Conservation (phyloP, 2,329 filamentous ascomycete species). For the Pseudogymnoascus sp. region DNA sequence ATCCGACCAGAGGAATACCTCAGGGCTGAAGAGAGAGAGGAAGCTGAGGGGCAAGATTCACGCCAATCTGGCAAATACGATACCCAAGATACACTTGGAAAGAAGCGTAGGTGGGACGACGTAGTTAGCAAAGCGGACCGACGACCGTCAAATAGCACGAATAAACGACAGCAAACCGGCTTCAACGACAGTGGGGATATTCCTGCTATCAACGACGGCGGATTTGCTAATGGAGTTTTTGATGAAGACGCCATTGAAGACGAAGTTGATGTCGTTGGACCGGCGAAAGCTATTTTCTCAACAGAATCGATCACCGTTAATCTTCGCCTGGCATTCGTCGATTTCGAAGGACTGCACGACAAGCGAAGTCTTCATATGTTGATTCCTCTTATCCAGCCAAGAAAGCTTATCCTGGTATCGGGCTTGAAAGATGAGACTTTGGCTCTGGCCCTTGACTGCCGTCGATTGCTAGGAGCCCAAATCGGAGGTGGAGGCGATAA, state of each 20-base stretch:
- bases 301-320: slow-evolving; percentile 58
- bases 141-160: slow-evolving; percentile 36
- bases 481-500: slow-evolving; percentile 37
- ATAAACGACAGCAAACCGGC: slow-evolving; percentile 51
- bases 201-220: slow-evolving; percentile 38
- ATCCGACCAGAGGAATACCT: slow-evolving; percentile 93
- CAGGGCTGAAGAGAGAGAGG: slow-evolving; percentile 82
- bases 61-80: slow-evolving; percentile 42
- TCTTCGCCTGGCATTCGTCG: slow-evolving; percentile 75
- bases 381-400: slow-evolving; percentile 84
- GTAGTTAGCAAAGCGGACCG: slow-evolving; percentile 37
- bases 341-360: slow-evolving; percentile 88
- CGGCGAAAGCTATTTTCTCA: slow-evolving; percentile 64
- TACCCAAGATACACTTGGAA: slow-evolving; percentile 60
- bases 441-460: slow-evolving; percentile 70
- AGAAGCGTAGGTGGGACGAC: slow-evolving; percentile 93
- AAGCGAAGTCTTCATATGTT: slow-evolving; percentile 90
- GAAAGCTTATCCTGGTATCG: slow-evolving; percentile 87
- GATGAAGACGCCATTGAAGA: slow-evolving; percentile 55
- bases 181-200: slow-evolving; percentile 26
- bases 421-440: slow-evolving; percentile 73
- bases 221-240: slow-evolving; percentile 35
- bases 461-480: slow-evolving; percentile 50
- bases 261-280: slow-evolving; percentile 49
- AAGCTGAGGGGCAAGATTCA: slow-evolving; percentile 57